phyloP scores from a whole-genome alignment of 2,329 filamentous ascomycete species.

The Cladosporium velox region DNA sequence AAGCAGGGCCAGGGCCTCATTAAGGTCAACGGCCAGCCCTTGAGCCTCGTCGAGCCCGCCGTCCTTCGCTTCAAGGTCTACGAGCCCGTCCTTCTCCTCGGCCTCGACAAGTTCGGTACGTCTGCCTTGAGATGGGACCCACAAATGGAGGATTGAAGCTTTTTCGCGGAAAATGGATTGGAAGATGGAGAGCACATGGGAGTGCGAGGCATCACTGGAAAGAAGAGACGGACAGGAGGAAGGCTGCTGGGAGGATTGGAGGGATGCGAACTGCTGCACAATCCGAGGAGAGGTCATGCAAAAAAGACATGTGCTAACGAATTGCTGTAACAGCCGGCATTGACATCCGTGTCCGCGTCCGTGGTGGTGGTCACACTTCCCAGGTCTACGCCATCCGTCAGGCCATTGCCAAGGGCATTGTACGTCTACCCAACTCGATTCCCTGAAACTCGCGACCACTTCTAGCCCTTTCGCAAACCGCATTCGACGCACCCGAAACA shows the following conservation, averaged over 20 bases:
- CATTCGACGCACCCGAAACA: slow-evolving; percentile 16
- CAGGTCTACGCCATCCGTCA: slow-evolving; percentile 99
- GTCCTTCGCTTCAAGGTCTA: slow-evolving; percentile 99
- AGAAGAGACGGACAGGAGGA: slow-evolving; percentile 1
- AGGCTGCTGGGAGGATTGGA: slow-evolving; percentile 3
- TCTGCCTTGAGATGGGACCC: slow-evolving; percentile 21
- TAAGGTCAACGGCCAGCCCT: slow-evolving; percentile 98
- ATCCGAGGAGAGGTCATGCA: slow-evolving; percentile 4
- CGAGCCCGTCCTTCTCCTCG: slow-evolving; percentile 96
- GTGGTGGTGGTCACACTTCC: slow-evolving; percentile 95
- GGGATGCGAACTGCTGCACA: not conserved
- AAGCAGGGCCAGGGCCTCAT: slow-evolving; percentile 90
- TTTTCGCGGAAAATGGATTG: not conserved
- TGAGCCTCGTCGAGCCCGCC: slow-evolving; percentile 91
- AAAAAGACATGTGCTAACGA: slow-evolving; percentile 27
- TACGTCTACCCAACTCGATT: slow-evolving; percentile 35
- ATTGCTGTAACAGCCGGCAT: slow-evolving; percentile 61
- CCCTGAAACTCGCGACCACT: not conserved
- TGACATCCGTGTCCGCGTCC: slow-evolving; percentile 95
- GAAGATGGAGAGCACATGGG: not conserved
- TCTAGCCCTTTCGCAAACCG: not conserved
- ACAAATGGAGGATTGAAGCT: slow-evolving; percentile 2
- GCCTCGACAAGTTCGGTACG: slow-evolving; percentile 88
- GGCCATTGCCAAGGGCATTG: slow-evolving; percentile 96
- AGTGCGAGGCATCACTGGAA: not conserved